phyloP scores from a whole-genome alignment of 805 yeast genomes.

The Wickerhamiella sergipiensis region DNA sequence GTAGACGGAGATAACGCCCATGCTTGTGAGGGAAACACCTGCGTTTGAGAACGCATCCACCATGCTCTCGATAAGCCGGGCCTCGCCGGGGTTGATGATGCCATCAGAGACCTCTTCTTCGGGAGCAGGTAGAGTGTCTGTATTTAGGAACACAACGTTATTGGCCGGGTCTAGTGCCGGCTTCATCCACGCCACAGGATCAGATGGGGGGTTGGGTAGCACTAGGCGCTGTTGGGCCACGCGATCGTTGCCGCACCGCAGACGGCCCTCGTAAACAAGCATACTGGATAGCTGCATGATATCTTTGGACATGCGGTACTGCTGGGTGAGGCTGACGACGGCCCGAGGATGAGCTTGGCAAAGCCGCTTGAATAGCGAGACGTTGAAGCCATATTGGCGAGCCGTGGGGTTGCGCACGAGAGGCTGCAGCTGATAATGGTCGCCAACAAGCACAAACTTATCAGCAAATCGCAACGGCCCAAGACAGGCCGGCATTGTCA shows the following conservation, averaged over 20 bases:
- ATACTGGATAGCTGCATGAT: constrained; percentile 73
- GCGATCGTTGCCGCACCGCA: constrained; percentile 59
- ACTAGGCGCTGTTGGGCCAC: constrained; percentile 48
- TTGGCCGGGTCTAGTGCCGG: constrained; percentile 36
- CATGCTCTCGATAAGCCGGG: constrained; percentile 24
- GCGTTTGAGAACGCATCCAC: constrained; percentile 27
- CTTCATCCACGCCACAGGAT: constrained; percentile 2
- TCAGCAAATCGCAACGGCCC: constrained; percentile 76
- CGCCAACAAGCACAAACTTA: constrained; percentile 87
- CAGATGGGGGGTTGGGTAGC: constrained; percentile 30
- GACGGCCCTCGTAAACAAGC: constrained; percentile 59
- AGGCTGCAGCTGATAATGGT: constrained; percentile 88
- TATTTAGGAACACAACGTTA: constrained; percentile 66
- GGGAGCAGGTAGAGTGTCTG: constrained; percentile 39
- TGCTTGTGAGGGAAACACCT: constrained; percentile 22
- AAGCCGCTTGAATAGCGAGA: constrained; percentile 61
- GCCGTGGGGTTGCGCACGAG: constrained; percentile 62
- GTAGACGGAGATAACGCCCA: constrained; percentile 86
- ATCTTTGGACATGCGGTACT: constrained; percentile 86
- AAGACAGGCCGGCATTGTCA: constrained; percentile 76
- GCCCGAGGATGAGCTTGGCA: constrained; percentile 61
- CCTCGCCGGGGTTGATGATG: constrained; percentile 59
- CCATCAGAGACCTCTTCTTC: constrained; percentile 52
- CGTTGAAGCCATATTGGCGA: constrained; percentile 46
- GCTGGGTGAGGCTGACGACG: constrained; percentile 65